Evolutionary conservation across 371 early-diverging fungal genomes (phyloP), one percentile per base, ranked within the genome.

Genomic region (Blakeslea trispora): DNA sequence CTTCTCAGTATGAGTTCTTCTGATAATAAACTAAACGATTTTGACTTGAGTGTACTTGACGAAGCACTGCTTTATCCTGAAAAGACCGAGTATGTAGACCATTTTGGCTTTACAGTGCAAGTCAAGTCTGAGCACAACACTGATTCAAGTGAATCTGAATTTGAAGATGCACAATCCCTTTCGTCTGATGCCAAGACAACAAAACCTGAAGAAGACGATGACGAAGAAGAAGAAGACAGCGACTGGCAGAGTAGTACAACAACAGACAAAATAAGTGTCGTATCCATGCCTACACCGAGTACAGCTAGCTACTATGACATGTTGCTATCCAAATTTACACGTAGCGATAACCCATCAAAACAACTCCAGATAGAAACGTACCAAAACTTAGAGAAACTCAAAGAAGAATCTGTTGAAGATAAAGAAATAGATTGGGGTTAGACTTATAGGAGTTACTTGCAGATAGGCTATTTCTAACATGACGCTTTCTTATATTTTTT

Each of bases 21-120:
- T 5, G 28, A 28, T 28, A 28, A 28, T 28, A 28, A 28, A 28
- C 7, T 59, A 24, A 37, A 37, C 11, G 52, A 75, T n/a, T 75
- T 57, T 48, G 76, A 75, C 50, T 24, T 75, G 21, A 71, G 72
- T 49, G 74, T 77, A 9, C 71, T 77, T 14, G 77, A 77, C 52
- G 72, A 73, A 21, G 77, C 70, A 14, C 37, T 77, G n/a, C 32
- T 59, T 5, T 63, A 77, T 53, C 74, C 77, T 14, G 45, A 74
- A 45, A 69, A 60, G 22, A 45, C 44, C 42, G 77, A 77, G 32
- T 77, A 60, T 17, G 52, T 59, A 34, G 77, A 77, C 50, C 77
- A 77, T 61, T 77, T 77, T 61, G 77, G 77, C 0, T 77, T 77
- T 45, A 69, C 41, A 5, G 69, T 77, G 23, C 68, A 74, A 45